Base-by-base conservation (phyloP, 73 alveolate genomes). In the Symbiodinium pilosum region DNA sequence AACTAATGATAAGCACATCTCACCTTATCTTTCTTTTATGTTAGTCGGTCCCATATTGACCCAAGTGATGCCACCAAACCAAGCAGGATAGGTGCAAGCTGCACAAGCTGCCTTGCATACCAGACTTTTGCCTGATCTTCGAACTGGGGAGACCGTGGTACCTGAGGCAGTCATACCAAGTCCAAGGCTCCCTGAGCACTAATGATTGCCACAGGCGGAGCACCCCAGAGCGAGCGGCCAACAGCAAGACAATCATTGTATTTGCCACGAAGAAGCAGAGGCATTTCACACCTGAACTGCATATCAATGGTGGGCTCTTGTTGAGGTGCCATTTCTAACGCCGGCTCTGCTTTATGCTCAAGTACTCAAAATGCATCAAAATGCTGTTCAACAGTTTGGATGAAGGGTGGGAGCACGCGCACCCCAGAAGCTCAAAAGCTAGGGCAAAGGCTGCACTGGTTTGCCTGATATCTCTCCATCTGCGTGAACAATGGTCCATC, bases 191-290 rank as follows among this genome's bases (percentile, higher is more conserved):
- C 26, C 73, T 26, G 28, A 16, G 26, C 2, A 54, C 36, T 16
- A 28, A 16, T 3, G 21, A n/a, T n/a, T 20, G 44, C 16, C 18
- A 20, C 28, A 36, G n/a, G 7, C 28, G 43, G n/a, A 34, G 54
- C 83, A 34, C 94, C 94, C 83, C 87, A 85, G 40, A 64, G 77
- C 54, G 54, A n/a, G 75, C 88, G 44, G 42, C 96, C 96, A 73
- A 68, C 26, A 1, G 88, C 71, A 30, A 91, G 64, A 51, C 96
- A 91, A 24, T 91, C 96, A 54, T 69, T 69, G 77, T 91, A 91
- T 34, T 91, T 91, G 75, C 96, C 96, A 12, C 96, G 96, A 41
- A 91, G 47, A 26, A 91, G 87, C 96, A 91, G 36, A 8, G 96
- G 96, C 96, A 91, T 91, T 39, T 68, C 51, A 32, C 87, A 68